phyloP scores from a whole-genome alignment of 345 rosid species.

The Conringia planisiliqua region DNA sequence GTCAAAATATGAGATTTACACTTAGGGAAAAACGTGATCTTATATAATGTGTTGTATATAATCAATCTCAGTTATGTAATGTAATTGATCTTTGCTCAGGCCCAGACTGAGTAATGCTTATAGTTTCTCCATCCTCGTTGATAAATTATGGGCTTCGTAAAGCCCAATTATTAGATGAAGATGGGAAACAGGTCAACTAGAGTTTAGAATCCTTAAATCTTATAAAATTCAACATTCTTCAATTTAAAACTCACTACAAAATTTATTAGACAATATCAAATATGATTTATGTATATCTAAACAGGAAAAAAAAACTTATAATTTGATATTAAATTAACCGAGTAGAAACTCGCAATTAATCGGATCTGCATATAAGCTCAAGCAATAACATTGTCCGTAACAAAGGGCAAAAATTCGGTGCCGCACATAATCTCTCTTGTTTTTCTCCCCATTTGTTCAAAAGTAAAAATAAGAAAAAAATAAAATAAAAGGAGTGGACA shows the following conservation, averaged over 20 bases:
- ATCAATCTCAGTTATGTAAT: too few relatives aligned
- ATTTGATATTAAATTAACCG: too few relatives aligned
- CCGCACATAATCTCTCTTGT: constrained; percentile 15
- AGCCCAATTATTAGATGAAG: neutral
- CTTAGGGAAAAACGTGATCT: too few relatives aligned
- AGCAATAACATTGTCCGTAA: neutral
- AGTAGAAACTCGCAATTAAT: too few relatives aligned
- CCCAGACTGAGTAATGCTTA: neutral
- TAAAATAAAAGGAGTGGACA: constrained; percentile 17
- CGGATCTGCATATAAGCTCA: too few relatives aligned
- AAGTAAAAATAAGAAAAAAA: neutral
- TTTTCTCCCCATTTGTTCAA: neutral
- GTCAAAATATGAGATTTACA: too few relatives aligned
- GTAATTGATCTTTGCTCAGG: neutral
- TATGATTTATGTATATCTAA: too few relatives aligned
- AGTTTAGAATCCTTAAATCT: too few relatives aligned
- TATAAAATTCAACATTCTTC: neutral
- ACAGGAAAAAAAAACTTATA: too few relatives aligned
- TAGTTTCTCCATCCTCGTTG: neutral
- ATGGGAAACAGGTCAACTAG: neutral
- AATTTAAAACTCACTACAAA: too few relatives aligned
- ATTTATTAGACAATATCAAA: too few relatives aligned
- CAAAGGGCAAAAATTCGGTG: constrained; percentile 40
- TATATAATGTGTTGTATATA: too few relatives aligned
- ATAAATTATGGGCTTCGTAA: neutral